Evolutionary conservation across 2,329 filamentous ascomycete species (phyloP).

Genomic region (Curvularia lunata): DNA sequence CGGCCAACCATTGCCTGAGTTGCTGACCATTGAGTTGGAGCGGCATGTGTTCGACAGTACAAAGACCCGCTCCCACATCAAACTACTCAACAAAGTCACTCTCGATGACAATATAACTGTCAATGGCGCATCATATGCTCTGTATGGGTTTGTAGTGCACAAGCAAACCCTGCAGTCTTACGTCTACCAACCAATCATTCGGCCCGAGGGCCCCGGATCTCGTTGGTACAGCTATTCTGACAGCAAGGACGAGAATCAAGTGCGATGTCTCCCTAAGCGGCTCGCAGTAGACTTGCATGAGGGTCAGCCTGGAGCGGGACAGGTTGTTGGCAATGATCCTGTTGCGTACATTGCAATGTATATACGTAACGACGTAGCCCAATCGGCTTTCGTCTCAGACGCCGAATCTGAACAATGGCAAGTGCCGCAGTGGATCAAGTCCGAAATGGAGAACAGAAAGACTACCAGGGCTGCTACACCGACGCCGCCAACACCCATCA

Average conservation of each 20-base stretch:
- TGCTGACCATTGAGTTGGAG: conserved; percentile 63
- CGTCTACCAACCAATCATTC: conserved; percentile 65
- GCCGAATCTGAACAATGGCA: conserved; percentile 57
- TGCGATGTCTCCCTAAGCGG: conserved; percentile 63
- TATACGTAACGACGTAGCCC: conserved; percentile 57
- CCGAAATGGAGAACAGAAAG: conserved; percentile 38
- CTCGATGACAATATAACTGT: conserved; percentile 62
- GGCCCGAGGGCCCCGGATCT: conserved; percentile 61
- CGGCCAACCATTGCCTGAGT: conserved; percentile 50
- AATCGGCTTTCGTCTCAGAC: conserved; percentile 48
- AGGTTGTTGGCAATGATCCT: conserved; percentile 53
- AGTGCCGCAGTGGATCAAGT: conserved; percentile 50
- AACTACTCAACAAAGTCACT: conserved; percentile 62
- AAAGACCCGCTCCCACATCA: conserved; percentile 61
- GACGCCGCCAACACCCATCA: conserved; percentile 17
- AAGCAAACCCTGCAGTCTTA: conserved; percentile 64
- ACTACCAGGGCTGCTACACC: conserved; percentile 19
- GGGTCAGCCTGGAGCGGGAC: conserved; percentile 51
- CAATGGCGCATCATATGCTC: conserved; percentile 57
- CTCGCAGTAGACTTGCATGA: conserved; percentile 61
- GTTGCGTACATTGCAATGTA: conserved; percentile 64
- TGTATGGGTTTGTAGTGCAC: conserved; percentile 67
- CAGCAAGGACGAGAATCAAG: conserved; percentile 59
- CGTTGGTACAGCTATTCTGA: conserved; percentile 67
- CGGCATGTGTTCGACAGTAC: conserved; percentile 62